These are phyloP conservation scores for Fusarium tricinctum DNA, from an alignment of 2,329 filamentous ascomycete genomes.

Conservation along the genomic window DNA sequence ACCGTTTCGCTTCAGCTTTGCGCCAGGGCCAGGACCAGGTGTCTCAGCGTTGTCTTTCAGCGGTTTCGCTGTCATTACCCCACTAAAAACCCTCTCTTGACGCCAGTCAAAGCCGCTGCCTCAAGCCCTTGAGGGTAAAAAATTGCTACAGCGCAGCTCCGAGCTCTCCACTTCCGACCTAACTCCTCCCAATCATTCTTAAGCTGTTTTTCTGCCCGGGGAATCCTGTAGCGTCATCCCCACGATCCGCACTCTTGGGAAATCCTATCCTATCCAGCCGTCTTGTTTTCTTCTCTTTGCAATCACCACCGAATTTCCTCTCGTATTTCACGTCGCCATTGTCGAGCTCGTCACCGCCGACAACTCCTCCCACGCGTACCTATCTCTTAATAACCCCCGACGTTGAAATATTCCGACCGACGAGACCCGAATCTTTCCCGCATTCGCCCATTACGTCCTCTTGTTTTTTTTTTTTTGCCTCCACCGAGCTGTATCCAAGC, in stretches of 20 bases:
- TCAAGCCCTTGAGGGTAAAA: slow-evolving; percentile 42
- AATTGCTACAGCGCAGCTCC: slow-evolving; percentile 39
- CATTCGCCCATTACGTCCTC: slow-evolving; percentile 30
- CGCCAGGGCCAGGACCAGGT: slow-evolving; percentile 11
- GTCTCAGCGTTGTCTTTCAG: slow-evolving; percentile 25
- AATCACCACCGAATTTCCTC: slow-evolving; percentile 27
- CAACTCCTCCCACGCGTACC: neutral
- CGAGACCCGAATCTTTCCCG: slow-evolving; percentile 21
- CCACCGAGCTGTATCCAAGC: slow-evolving; percentile 23
- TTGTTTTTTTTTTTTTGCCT: slow-evolving; percentile 22
- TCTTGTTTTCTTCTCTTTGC: slow-evolving; percentile 34
- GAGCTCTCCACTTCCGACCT: slow-evolving; percentile 45
- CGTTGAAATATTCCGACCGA: slow-evolving; percentile 26
- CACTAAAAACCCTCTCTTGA: slow-evolving; percentile 38
- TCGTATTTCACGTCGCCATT: slow-evolving; percentile 14
- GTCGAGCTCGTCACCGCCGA: slow-evolving; percentile 15
- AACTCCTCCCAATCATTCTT: slow-evolving; percentile 45
- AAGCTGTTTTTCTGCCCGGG: slow-evolving; percentile 32
- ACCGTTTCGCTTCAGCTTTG: slow-evolving; percentile 27
- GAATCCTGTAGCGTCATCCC: slow-evolving; percentile 51
- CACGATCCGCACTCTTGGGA: slow-evolving; percentile 49
- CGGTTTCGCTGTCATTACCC: slow-evolving; percentile 31
- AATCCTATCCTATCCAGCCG: slow-evolving; percentile 42
- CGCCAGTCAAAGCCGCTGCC: slow-evolving; percentile 39
- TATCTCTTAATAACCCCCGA: slow-evolving; percentile 15